These are phyloP conservation scores for Suhomyces taliae DNA, from an alignment of 1,139 yeast species.

Conservation along the genomic window DNA sequence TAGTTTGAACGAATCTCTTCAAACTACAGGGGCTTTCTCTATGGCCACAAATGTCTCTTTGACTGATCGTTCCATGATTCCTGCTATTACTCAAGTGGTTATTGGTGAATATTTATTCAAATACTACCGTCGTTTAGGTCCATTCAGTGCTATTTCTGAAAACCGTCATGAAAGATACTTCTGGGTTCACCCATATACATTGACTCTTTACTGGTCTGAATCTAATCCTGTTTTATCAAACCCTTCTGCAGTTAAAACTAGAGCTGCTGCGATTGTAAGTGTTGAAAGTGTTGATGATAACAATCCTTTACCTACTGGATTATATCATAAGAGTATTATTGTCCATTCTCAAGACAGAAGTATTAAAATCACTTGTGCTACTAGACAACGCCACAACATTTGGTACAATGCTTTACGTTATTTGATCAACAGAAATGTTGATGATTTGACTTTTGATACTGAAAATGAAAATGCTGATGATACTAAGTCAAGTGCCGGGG, in stretches of 20 bases:
- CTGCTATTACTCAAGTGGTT: conserved; percentile 87
- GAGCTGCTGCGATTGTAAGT: conserved; percentile 77
- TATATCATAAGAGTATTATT: conserved; percentile 81
- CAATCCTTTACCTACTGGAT: conserved; percentile 88
- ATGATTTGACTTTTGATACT: conserved; percentile 54
- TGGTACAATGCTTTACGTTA: conserved; percentile 89
- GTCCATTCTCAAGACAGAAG: conserved; percentile 69
- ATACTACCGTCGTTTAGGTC: conserved; percentile 78
- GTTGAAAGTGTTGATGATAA: conserved; percentile 82
- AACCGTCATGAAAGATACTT: conserved; percentile 88
- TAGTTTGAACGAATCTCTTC: conserved; percentile 32
- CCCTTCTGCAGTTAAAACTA: conserved; percentile 63
- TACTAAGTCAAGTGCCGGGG: conserved; percentile 3
- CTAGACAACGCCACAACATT: conserved; percentile 82
- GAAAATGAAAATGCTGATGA: conserved; percentile 12
- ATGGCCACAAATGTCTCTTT: conserved; percentile 71
- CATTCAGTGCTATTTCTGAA: conserved; percentile 72
- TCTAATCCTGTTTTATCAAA: conserved; percentile 76
- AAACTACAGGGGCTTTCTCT: conserved; percentile 43
- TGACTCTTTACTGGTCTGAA: conserved; percentile 88
- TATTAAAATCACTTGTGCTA: conserved; percentile 82
- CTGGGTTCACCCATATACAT: conserved; percentile 95
- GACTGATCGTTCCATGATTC: conserved; percentile 73
- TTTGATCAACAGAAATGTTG: conserved; percentile 66
- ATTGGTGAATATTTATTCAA: conserved; percentile 90